phyloP scores from a whole-genome alignment of 306 rosid species.

The Ziziphus jujuba region DNA sequence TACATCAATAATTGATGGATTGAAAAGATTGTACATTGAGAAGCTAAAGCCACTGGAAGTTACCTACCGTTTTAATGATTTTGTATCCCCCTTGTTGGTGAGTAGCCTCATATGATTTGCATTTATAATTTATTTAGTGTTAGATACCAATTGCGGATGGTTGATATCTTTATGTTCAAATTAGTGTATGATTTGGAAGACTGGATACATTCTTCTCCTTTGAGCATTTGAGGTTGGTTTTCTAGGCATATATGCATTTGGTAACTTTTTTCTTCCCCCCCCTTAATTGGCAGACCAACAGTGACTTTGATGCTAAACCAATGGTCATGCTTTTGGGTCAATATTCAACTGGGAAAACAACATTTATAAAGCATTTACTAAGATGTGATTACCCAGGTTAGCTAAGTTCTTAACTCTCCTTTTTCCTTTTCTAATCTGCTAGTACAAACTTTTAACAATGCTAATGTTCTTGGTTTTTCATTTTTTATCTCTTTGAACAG shows the following conservation, averaged over 20 bases:
- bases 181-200: constrained; percentile 1
- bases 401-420: constrained; percentile 21
- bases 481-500: constrained; percentile 37
- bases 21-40: constrained; percentile 74
- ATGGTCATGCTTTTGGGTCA: constrained; percentile 98
- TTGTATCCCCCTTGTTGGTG: constrained; percentile 74
- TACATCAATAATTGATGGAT: constrained; percentile 85
- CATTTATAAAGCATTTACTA: constrained; percentile 85
- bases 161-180: not conserved
- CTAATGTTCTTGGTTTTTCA: not conserved
- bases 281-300: constrained; percentile 55
- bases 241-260: constrained; percentile 12
- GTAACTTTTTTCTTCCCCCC: constrained; percentile 9
- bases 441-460: not conserved
- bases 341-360: constrained; percentile 96
- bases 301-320: constrained; percentile 98
- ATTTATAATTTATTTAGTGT: not conserved
- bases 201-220: constrained; percentile 8
- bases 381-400: constrained; percentile 83
- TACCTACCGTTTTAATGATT: constrained; percentile 76
- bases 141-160: not conserved
- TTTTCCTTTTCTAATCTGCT: not conserved
- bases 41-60: constrained; percentile 85
- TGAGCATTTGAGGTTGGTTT: not conserved
- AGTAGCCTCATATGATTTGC: constrained; percentile 24